Evolutionary conservation across 2,329 filamentous ascomycete genomes (phyloP).

Genomic region (Teratosphaeriaceae sp.): DNA sequence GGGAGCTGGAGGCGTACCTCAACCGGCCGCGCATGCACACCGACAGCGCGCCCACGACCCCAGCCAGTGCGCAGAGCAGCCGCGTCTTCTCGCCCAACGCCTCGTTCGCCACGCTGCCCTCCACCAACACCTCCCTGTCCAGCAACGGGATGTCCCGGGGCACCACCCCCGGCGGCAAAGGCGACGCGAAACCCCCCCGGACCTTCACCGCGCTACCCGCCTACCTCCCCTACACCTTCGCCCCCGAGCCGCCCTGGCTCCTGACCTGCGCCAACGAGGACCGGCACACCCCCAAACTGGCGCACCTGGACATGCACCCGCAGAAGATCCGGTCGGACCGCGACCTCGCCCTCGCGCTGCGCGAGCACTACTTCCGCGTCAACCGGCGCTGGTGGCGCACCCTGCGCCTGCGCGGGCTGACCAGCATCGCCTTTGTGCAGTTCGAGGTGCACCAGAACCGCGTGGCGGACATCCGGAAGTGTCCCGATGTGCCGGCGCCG

Average conservation of each 20-base stretch:
- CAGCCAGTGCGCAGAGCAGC: constrained; percentile 4
- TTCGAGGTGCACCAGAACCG: constrained; percentile 31
- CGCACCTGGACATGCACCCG: constrained; percentile 31
- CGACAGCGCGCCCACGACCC: constrained; percentile 13
- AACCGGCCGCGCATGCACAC: constrained; percentile 28
- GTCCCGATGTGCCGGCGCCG: constrained; percentile 30
- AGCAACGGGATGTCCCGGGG: constrained; percentile 5
- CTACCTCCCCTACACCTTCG: constrained; percentile 1
- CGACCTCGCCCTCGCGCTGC: constrained; percentile 27
- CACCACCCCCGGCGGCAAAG: not conserved
- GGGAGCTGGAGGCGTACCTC: constrained; percentile 32
- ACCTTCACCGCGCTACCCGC: constrained; percentile 6
- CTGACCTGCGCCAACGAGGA: constrained; percentile 34
- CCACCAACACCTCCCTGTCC: constrained; percentile 6
- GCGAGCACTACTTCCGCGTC: constrained; percentile 29
- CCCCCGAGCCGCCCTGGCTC: constrained; percentile 28
- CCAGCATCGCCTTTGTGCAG: constrained; percentile 34
- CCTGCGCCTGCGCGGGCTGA: constrained; percentile 30
- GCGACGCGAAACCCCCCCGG: not conserved
- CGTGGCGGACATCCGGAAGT: constrained; percentile 33
- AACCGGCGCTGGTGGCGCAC: constrained; percentile 28
- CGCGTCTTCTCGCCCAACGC: not conserved
- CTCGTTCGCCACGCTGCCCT: constrained; percentile 5
- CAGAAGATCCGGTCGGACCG: constrained; percentile 29
- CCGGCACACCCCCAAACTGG: constrained; percentile 30